Conservation (phyloP, 176 grass and related monocot species). For the Eremochloa ophiuroides region DNA sequence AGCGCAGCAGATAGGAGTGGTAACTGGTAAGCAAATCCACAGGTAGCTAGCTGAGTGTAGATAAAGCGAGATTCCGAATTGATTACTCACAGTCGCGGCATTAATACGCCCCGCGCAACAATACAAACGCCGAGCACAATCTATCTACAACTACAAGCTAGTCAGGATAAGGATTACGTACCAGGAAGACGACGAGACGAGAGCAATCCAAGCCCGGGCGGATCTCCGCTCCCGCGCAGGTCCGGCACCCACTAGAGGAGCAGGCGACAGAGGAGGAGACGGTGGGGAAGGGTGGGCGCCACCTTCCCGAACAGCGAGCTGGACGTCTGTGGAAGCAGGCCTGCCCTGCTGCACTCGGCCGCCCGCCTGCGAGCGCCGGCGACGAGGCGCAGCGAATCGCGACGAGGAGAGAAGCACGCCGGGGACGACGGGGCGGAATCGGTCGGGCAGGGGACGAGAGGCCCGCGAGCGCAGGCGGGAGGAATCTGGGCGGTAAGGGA, state of each 20-base stretch:
- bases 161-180: constrained; percentile 1
- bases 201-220: not conserved
- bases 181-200: not conserved
- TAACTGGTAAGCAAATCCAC: not conserved
- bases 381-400: not conserved
- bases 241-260: not conserved
- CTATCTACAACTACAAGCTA: not conserved
- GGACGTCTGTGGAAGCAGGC: not conserved
- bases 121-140: not conserved
- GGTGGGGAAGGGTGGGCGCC: not conserved
- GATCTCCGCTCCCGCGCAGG: not conserved
- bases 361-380: not conserved
- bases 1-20: not conserved
- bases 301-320: not conserved
- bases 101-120: not conserved
- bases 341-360: not conserved
- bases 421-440: not conserved
- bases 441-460: not conserved
- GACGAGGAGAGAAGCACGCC: not conserved
- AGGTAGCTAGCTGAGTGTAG: not conserved
- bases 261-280: not conserved
- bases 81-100: not conserved
- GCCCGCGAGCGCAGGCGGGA: not conserved
- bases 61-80: not conserved
- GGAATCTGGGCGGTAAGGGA: constrained; percentile 15